Evolutionary conservation across 192 early-diverging fungal species (phyloP), one percentile per base, ranked within the genome.

Genomic region (Coemansia furcata): DNA sequence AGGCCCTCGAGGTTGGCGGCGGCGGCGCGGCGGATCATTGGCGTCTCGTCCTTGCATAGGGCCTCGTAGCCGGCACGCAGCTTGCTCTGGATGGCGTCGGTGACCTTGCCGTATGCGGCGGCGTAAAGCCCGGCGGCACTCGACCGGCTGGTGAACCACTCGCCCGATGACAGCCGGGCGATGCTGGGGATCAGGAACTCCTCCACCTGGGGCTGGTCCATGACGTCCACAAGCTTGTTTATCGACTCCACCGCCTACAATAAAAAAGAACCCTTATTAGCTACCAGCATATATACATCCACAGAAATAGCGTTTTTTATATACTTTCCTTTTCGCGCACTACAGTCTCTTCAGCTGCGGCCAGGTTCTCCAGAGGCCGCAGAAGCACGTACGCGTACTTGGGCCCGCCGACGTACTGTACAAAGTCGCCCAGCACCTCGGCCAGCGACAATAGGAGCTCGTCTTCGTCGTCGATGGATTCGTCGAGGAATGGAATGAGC

Each of bases 381-480:
- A 99, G 78, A 30, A 99, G 85, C 65, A 94, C 81, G 71, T 94
- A 93, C 4, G 91, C 94, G 78, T 89, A 89, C 35, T 88, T 86
- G 12, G 92, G 87, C 14, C 98, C 98, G 19, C 98, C 98, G 26
- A 98, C 90, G 67, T 91, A 92, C 68, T 95, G 91, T 59, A 92
- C 87, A 82, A 99, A 95, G 73, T 90, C 84, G 21, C 94, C 96
- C 46, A 99, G 87, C 66, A 98, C 92, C 76, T 97, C 94, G 15
- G 96, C 98, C 40, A 99, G 83, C 40, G 93, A 91, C 21, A 96
- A 69, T 62, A 99, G 76, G 37, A 99, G 90, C 76, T 99, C 98
- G 76, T 99, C 98, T 72, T 99, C 98, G 74, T 99, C 98, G 80
- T 99, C 96, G 71, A 97, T 96, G 14, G 95, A 95, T 85, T 99